A percentile compares a stretch with the other conserved stretches of the same genome.
phyloP scores from a whole-genome alignment of 2,329 filamentous ascomycete genomes.

The Incumbomyces delicatus region DNA sequence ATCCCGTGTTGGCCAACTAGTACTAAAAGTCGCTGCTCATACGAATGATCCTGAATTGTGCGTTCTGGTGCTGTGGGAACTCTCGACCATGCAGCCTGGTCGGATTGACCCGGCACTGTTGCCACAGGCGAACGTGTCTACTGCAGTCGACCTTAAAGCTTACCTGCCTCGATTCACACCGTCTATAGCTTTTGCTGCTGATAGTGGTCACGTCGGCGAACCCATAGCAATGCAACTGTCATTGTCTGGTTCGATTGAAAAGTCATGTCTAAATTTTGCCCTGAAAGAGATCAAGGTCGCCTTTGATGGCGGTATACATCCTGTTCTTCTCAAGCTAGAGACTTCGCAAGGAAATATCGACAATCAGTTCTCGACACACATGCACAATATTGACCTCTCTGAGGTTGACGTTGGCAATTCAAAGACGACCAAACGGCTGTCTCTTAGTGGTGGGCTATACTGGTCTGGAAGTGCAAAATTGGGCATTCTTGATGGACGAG shows the following conservation, averaged over 20 bases:
- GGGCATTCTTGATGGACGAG: slow-evolving; percentile 54
- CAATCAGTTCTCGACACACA: slow-evolving; percentile 19
- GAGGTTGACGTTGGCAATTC: slow-evolving; percentile 19
- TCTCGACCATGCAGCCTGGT: slow-evolving; percentile 30
- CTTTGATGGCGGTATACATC: slow-evolving; percentile 43
- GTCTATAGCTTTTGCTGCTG: slow-evolving; percentile 43
- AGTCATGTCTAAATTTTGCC: slow-evolving; percentile 35
- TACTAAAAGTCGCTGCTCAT: slow-evolving; percentile 44
- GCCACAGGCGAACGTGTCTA: slow-evolving; percentile 16
- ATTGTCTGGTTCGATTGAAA: slow-evolving; percentile 40
- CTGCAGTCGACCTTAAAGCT: slow-evolving; percentile 40
- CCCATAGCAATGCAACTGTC: slow-evolving; percentile 46
- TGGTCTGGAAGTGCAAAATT: background rate
- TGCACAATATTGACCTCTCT: slow-evolving; percentile 27
- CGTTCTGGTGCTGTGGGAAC: slow-evolving; percentile 48
- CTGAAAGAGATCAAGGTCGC: slow-evolving; percentile 41
- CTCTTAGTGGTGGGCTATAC: background rate
- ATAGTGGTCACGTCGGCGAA: slow-evolving; percentile 52
- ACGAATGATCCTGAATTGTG: slow-evolving; percentile 39
- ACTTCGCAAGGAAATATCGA: slow-evolving; percentile 20
- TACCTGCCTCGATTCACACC: slow-evolving; percentile 40
- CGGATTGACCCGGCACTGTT: slow-evolving; percentile 31
- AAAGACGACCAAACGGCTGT: background rate
- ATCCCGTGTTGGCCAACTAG: slow-evolving; percentile 42
- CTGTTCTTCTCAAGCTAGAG: slow-evolving; percentile 32